phyloP scores from a whole-genome alignment of 805 yeast genomes.

The Teunomyces barrocoloradensis region DNA sequence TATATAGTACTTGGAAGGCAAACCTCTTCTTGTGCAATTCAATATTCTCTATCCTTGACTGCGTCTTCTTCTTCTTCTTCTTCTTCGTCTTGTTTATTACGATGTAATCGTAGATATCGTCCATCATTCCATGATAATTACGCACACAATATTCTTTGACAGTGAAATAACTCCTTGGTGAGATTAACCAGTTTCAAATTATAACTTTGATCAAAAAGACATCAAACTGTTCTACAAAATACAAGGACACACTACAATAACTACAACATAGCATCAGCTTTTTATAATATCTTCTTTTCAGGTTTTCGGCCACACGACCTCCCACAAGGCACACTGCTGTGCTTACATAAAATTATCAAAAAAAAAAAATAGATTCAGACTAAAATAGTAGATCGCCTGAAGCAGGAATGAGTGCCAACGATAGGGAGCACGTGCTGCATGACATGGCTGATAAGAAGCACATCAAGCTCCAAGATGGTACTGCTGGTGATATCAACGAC shows the following conservation, averaged over 20 bases:
- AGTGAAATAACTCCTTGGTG: too few relatives aligned
- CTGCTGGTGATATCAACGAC: conserved; percentile 5
- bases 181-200: too few relatives aligned
- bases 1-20: too few relatives aligned
- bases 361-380: not conserved
- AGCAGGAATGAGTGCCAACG: conserved; percentile 1
- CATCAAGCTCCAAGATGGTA: conserved; percentile 5
- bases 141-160: too few relatives aligned
- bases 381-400: not conserved
- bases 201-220: too few relatives aligned
- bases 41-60: too few relatives aligned
- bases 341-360: not conserved
- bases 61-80: conserved; percentile 4
- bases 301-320: not conserved
- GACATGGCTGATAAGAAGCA: not conserved
- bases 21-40: too few relatives aligned
- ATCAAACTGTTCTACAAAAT: too few relatives aligned
- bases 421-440: conserved; percentile 1
- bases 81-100: conserved; percentile 6
- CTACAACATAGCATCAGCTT: too few relatives aligned
- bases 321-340: not conserved
- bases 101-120: conserved; percentile 14
- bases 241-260: too few relatives aligned
- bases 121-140: conserved; percentile 1
- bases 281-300: conserved; percentile 5